These are phyloP conservation scores for Xanthoconium purpureum DNA, from an alignment of 768 basidiomycete genomes.

Conservation along the genomic window DNA sequence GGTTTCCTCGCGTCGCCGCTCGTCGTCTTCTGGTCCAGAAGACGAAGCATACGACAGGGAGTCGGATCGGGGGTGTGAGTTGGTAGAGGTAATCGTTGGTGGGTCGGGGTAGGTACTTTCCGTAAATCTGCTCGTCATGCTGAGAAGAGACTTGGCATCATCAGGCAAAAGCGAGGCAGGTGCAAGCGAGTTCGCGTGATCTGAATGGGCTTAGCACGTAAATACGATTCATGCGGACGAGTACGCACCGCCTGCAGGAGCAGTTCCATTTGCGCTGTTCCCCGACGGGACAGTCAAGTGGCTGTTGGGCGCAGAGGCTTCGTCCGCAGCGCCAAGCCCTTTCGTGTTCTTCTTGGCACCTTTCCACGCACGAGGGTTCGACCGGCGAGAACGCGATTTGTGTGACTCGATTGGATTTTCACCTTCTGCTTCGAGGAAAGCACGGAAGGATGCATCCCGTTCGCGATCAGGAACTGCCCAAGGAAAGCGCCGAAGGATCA, in stretches of 20 bases:
- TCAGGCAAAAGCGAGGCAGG: slow-evolving; percentile 20
- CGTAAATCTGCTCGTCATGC: slow-evolving; percentile 27
- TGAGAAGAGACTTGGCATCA: slow-evolving; percentile 28
- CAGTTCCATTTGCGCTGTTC: slow-evolving; percentile 4
- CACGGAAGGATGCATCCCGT: slow-evolving; percentile 85
- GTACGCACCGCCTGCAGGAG: slow-evolving; percentile 23
- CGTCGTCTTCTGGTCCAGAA: slow-evolving; percentile 23
- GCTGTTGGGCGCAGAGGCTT: background rate
- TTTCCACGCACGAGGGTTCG: slow-evolving; percentile 5
- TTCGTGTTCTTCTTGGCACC: slow-evolving; percentile 5
- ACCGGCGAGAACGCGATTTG: slow-evolving; percentile 16
- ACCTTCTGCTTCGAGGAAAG: slow-evolving; percentile 91
- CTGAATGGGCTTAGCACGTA: slow-evolving; percentile 19
- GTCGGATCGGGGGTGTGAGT: slow-evolving; percentile 19
- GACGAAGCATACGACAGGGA: slow-evolving; percentile 15
- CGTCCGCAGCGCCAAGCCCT: background rate
- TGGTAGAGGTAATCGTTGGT: slow-evolving; percentile 17
- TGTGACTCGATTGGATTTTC: slow-evolving; percentile 51
- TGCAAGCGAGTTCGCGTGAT: slow-evolving; percentile 9
- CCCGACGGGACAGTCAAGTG: slow-evolving; percentile 4
- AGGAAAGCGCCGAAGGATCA: slow-evolving; percentile 95
- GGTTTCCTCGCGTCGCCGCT: slow-evolving; percentile 23
- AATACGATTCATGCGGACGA: background rate
- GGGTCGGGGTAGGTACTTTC: slow-evolving; percentile 29
- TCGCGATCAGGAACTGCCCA: slow-evolving; percentile 98